Evolutionary conservation across 2,329 filamentous ascomycete species (phyloP).

Genomic region (Aspergillus aculeatus): DNA sequence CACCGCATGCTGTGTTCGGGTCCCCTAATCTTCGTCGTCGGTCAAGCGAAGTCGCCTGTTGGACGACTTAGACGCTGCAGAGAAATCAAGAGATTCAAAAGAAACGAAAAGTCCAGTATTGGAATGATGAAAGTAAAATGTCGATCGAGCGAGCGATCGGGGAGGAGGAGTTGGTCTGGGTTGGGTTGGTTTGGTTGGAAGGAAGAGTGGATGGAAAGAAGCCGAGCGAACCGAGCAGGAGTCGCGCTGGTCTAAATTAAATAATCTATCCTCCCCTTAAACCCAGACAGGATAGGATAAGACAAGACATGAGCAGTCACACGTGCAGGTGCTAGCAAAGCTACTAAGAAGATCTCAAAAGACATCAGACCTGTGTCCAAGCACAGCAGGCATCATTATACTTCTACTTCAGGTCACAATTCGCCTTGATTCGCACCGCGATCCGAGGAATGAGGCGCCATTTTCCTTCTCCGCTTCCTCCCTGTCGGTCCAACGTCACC

Average conservation of each 20-base stretch:
- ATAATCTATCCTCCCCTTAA: not conserved
- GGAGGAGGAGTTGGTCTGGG: not conserved
- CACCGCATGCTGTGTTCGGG: constrained; percentile 14
- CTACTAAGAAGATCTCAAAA: not conserved
- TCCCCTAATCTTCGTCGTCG: not conserved
- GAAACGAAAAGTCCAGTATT: not conserved
- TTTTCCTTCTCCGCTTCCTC: not conserved
- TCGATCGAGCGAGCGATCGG: not conserved
- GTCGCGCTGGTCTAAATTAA: not conserved
- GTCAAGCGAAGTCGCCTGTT: not conserved
- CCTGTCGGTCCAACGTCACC: constrained; percentile 17
- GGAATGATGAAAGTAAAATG: not conserved
- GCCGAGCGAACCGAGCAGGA: constrained; percentile 7
- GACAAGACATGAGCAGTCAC: constrained; percentile 10
- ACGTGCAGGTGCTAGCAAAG: constrained; percentile 10
- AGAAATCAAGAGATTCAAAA: not conserved
- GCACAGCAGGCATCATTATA: constrained; percentile 12
- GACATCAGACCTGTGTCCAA: not conserved
- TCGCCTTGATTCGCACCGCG: not conserved
- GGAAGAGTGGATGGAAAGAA: not conserved
- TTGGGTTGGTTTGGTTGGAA: not conserved
- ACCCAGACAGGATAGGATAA: not conserved
- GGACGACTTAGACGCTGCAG: not conserved
- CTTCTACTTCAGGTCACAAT: not conserved
- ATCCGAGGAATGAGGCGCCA: constrained; percentile 1